Evolutionary conservation across 805 yeast species (phyloP).

Genomic region (Kodamaea jinghongensis): DNA sequence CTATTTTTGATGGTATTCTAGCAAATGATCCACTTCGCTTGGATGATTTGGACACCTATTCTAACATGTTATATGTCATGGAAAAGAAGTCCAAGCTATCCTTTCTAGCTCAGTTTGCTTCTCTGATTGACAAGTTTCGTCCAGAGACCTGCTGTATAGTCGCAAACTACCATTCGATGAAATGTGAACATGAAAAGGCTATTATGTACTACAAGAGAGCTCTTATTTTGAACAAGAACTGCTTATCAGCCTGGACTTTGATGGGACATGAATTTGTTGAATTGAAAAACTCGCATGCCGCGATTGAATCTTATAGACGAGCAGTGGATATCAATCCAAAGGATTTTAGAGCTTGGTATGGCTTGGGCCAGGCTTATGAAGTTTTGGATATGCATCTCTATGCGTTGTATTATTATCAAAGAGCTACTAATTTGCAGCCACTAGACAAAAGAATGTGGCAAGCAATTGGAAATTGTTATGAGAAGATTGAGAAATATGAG

Average conservation of each 20-base stretch:
- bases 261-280: constrained; percentile 99
- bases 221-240: constrained; percentile 69
- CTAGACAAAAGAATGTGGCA: constrained; percentile 94
- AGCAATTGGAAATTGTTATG: constrained; percentile 87
- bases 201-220: constrained; percentile 92
- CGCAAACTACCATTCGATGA: constrained; percentile 89
- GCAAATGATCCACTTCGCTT: constrained; percentile 76
- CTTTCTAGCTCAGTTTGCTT: constrained; percentile 80
- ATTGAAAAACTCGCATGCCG: constrained; percentile 93
- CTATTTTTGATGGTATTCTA: constrained; percentile 71
- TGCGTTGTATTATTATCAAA: constrained; percentile 87
- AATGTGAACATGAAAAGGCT: constrained; percentile 93
- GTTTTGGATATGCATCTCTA: constrained; percentile 93
- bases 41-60: constrained; percentile 89
- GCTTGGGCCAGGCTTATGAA: constrained; percentile 96
- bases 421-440: constrained; percentile 86
- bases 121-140: constrained; percentile 77
- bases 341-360: constrained; percentile 98
- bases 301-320: constrained; percentile 89
- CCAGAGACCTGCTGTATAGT: constrained; percentile 94
- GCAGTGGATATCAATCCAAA: constrained; percentile 88
- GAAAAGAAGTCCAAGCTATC: constrained; percentile 83
- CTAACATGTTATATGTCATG: constrained; percentile 94
- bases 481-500: constrained; percentile 62
- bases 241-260: constrained; percentile 92